Evolutionary conservation across 2,329 filamentous ascomycete species (phyloP), one percentile per base, ranked within the genome.

Genomic region (Penicillium sclerotiorum): DNA sequence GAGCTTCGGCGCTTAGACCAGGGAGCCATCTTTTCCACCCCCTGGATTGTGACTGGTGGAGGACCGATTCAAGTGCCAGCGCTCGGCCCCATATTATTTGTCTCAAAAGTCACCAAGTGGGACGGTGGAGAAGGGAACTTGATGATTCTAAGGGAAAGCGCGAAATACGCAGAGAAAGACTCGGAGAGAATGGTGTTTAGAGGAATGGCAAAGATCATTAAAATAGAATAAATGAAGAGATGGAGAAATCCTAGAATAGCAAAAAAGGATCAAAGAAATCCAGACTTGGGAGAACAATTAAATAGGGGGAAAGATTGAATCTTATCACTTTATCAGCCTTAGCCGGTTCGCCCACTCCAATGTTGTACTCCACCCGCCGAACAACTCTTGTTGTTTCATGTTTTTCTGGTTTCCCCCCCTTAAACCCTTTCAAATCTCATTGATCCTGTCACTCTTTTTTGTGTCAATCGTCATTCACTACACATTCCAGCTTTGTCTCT

Each of bases 351-450:
- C 48, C n/a, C n/a, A n/a, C n/a, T n/a, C n/a, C n/a, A n/a, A n/a
- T n/a, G n/a, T n/a, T 22, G 11, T 25, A n/a, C 30, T 45, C 41
- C 41, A 49, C 46, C 13, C 25, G 33, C 15, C 27, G 35, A 47
- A 45, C 40, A 28, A 28, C 25, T 28, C n/a, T n/a, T 36, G 15
- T n/a, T 47, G 55, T 61, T 59, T 59, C 57, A 52, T 39, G 56
- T 50, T 51, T n/a, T 7, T 15, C 4, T 9, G 7, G 4, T n/a
- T 25, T 13, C 40, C 40, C 27, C 21, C 45, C 44, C 52, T 49
- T 45, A 43, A 42, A 37, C 45, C 28, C 45, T 44, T 53, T 49
- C 44, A 43, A 42, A 37, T 47, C 28, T 36, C 43, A 32, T 35
- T 21, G 11, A 20, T 5, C 30, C 28, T n/a, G 41, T 51, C 50